phyloP scores from a whole-genome alignment of 805 yeast genomes.

The Barnettozyma botsteinii region DNA sequence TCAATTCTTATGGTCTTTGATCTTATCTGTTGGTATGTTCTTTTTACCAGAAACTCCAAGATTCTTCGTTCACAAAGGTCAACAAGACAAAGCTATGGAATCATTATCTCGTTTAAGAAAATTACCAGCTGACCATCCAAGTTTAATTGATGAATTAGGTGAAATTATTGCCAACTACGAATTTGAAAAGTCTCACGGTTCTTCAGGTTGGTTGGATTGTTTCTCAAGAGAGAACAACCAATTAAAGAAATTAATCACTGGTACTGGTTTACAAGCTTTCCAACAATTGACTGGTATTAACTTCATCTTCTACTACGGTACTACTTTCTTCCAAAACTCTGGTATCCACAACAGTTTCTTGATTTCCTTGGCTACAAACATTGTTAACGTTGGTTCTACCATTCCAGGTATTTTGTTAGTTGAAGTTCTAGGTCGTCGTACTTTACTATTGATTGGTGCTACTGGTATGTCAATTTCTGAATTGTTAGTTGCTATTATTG shows the following conservation, averaged over 20 bases:
- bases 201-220: constrained; percentile 29
- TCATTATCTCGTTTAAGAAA: constrained; percentile 52
- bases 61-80: constrained; percentile 53
- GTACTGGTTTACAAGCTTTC: constrained; percentile 40
- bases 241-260: constrained; percentile 39
- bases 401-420: constrained; percentile 49
- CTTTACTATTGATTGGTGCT: constrained; percentile 55
- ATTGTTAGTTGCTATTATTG: constrained; percentile 51
- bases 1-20: constrained; percentile 64
- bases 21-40: constrained; percentile 56
- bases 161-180: constrained; percentile 46
- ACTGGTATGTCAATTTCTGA: constrained; percentile 57
- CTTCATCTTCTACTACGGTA: constrained; percentile 66
- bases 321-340: constrained; percentile 49
- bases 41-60: constrained; percentile 77
- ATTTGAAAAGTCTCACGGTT: constrained; percentile 33
- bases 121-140: constrained; percentile 38
- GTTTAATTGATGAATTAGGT: constrained; percentile 38
- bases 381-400: constrained; percentile 44
- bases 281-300: constrained; percentile 72
- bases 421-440: constrained; percentile 63
- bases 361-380: constrained; percentile 37
- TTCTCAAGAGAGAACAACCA: constrained; percentile 33
- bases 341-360: constrained; percentile 45
- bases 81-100: constrained; percentile 47